Base-by-base conservation (phyloP, 2,329 filamentous ascomycete genomes). In the Onygenales sp. region DNA sequence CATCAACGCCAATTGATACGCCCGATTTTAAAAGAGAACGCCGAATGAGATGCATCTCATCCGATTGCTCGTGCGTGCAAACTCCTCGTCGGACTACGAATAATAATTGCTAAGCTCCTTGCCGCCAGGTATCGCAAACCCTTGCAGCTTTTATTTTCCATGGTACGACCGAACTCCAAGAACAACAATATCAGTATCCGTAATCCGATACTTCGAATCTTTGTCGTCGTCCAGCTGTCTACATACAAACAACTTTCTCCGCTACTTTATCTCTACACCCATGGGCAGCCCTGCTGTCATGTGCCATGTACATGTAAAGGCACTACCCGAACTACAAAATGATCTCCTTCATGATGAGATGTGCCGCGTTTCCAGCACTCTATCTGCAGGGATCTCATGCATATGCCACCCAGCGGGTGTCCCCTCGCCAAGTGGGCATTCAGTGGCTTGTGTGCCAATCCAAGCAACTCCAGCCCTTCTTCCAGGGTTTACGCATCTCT, bases 321-420 rank as follows among this genome's bases (percentile, higher is more conserved):
- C 46, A 31, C 36, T n/a, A n/a, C 46, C 7, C 35, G 31, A 49
- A 41, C 47, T 14, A 39, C 17, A 13, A 41, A 39, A 11, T 13
- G 17, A 33, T 14, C 14, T 27, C 33, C 21, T n/a, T 27, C 17
- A 17, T n/a, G 9, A 10, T 9, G 21, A 42, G 39, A 31, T 41
- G n/a, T 33, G 47, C 41, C 41, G 17, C 47, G 11, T 27, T 27
- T 4, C 21, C 21, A 27, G 21, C 21, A 32, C 17, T 49, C 32
- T 31, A 31, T n/a, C 5, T 32, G 36, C 47, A 49, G 21, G 47
- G 47, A 42, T 41, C 21, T 41, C 21, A 41, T 41, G 47, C 47
- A 49, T 41, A 41, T 41, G 36, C 46, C 35, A 41, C 45, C n/a
- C 47, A n/a, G 36, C 47, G 36, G 47, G 36, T 41, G 47, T 49